These are phyloP conservation scores for Beauveria scarabaeidicola DNA, from an alignment of 2,329 filamentous ascomycete species.

Conservation along the genomic window DNA sequence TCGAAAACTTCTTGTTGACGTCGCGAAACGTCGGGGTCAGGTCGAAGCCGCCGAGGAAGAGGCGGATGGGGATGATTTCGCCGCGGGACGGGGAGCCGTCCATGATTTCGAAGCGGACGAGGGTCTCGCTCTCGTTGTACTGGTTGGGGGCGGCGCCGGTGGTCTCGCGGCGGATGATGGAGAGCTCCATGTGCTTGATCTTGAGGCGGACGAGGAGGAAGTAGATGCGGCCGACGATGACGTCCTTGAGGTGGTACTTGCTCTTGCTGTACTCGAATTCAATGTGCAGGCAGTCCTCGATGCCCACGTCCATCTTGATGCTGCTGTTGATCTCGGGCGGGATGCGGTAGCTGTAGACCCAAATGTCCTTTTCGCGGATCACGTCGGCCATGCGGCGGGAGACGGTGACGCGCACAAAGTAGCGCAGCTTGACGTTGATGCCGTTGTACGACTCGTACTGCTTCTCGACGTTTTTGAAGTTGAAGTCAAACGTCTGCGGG, in stretches of 20 bases:
- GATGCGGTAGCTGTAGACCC: constrained; percentile 98
- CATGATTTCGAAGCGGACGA: constrained; percentile 99
- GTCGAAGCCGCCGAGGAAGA: constrained; percentile 97
- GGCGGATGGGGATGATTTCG: constrained; percentile 88
- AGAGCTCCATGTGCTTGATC: constrained; percentile 99
- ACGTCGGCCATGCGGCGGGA: constrained; percentile 96
- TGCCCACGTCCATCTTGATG: constrained; percentile 99
- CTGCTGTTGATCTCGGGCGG: constrained; percentile 96
- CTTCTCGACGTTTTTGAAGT: constrained; percentile 99
- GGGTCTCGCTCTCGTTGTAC: constrained; percentile 97
- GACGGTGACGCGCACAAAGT: constrained; percentile 95
- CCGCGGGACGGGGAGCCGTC: constrained; percentile 95
- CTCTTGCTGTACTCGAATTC: constrained; percentile 99
- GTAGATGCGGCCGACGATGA: constrained; percentile 97
- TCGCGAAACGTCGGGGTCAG: constrained; percentile 96
- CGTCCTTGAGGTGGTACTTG: constrained; percentile 98
- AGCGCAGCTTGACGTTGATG: constrained; percentile 98
- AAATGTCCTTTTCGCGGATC: constrained; percentile 97
- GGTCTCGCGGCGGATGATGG: constrained; percentile 93
- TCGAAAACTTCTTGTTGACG: constrained; percentile 99
- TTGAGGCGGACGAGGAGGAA: constrained; percentile 94
- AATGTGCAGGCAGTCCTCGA: constrained; percentile 97
- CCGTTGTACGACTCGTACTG: constrained; percentile 99
- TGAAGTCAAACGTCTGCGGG: constrained; percentile 97
- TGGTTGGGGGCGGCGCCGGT: constrained; percentile 95